Conservation (phyloP, 306 rosid genomes). For the Styphnolobium japonicum region DNA sequence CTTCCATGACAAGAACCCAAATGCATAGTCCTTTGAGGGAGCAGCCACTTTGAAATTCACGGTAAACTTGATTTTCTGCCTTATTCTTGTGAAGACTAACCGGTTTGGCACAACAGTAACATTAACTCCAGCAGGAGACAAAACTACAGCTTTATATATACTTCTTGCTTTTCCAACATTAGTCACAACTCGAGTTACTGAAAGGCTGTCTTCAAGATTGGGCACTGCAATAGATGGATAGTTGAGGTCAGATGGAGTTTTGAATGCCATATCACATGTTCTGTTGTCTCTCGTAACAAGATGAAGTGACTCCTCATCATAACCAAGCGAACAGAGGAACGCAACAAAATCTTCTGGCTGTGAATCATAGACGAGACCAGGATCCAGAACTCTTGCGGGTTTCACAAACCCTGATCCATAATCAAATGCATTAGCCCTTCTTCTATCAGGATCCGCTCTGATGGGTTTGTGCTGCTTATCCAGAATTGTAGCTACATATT, state of each 20-base stretch:
- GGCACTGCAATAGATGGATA: constrained; percentile 77
- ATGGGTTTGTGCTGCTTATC: constrained; percentile 59
- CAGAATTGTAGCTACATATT: constrained; percentile 64
- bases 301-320: constrained; percentile 56
- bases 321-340: constrained; percentile 74
- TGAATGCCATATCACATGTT: constrained; percentile 51
- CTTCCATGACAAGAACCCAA: constrained; percentile 71
- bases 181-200: constrained; percentile 63
- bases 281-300: constrained; percentile 67
- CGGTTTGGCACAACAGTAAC: constrained; percentile 62
- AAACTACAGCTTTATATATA: constrained; percentile 47
- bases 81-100: constrained; percentile 44
- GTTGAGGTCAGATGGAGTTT: constrained; percentile 57
- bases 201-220: constrained; percentile 47
- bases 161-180: constrained; percentile 65
- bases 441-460: constrained; percentile 56
- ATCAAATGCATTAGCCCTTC: constrained; percentile 67
- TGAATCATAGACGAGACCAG: constrained; percentile 68
- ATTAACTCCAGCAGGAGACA: constrained; percentile 61
- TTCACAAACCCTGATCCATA: constrained; percentile 80
- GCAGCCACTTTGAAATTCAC: constrained; percentile 56
- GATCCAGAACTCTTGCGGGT: constrained; percentile 67
- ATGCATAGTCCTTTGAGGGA: constrained; percentile 60
- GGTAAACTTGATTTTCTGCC: constrained; percentile 59
- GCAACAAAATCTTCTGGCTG: constrained; percentile 48